phyloP scores from a whole-genome alignment of 352 stramenopile genomes.

The Blastocystis sp. region DNA sequence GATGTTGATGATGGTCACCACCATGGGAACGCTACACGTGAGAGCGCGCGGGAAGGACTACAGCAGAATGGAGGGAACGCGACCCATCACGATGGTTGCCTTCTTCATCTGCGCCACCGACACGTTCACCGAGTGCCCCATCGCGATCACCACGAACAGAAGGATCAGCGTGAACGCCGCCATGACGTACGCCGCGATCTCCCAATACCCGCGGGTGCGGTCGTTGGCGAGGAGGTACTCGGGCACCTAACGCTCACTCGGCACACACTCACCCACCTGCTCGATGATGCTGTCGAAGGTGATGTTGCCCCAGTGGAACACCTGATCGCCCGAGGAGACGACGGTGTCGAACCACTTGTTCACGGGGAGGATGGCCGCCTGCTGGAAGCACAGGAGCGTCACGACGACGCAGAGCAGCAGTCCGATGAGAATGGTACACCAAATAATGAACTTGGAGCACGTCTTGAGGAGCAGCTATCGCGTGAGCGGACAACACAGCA shows the following conservation, averaged over 20 bases:
- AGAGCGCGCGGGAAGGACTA: slow-evolving; percentile 76
- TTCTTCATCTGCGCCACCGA: slow-evolving; percentile 82
- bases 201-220: slow-evolving; percentile 81
- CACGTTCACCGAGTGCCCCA: slow-evolving; percentile 83
- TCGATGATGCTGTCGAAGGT: slow-evolving; percentile 58
- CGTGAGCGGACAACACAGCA: slow-evolving; percentile 79
- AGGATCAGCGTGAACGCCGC: slow-evolving; percentile 80
- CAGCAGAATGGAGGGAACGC: slow-evolving; percentile 79
- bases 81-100: slow-evolving; percentile 79
- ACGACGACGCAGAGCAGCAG: slow-evolving; percentile 82
- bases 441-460: slow-evolving; percentile 83
- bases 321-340: slow-evolving; percentile 3
- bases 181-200: slow-evolving; percentile 81
- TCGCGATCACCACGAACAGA: slow-evolving; percentile 83
- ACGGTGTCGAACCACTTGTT: not conserved
- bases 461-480: slow-evolving; percentile 80
- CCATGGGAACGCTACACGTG: slow-evolving; percentile 77
- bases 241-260: slow-evolving; percentile 4
- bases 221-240: slow-evolving; percentile 74
- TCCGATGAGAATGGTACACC: slow-evolving; percentile 81
- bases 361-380: slow-evolving; percentile 78
- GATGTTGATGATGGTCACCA: slow-evolving; percentile 80
- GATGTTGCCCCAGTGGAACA: slow-evolving; percentile 62
- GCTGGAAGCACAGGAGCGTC: slow-evolving; percentile 81
- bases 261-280: not conserved